Conservation (phyloP, 768 basidiomycete genomes). For the Leucocoprinus leucothites region DNA sequence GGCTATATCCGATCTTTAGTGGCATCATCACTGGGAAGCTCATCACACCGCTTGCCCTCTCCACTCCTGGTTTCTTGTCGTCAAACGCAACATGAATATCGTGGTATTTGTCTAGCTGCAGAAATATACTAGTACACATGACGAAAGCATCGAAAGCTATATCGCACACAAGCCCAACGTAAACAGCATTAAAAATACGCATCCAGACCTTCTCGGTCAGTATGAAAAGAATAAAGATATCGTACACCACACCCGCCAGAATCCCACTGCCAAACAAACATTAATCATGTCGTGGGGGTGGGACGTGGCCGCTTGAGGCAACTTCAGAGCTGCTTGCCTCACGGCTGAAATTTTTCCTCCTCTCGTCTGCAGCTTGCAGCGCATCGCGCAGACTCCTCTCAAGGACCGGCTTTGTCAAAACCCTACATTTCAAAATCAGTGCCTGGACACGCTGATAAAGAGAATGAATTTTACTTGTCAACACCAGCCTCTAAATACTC, state of each 20-base stretch:
- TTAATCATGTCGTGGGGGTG: slow-evolving; percentile 1
- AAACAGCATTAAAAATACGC: not conserved
- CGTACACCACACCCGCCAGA: slow-evolving; percentile 6
- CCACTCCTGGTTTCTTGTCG: not conserved
- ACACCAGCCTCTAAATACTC: slow-evolving; percentile 76
- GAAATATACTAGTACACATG: not conserved
- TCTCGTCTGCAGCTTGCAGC: slow-evolving; percentile 41
- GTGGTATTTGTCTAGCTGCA: not conserved
- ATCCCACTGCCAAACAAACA: not conserved
- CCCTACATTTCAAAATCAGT: slow-evolving; percentile 33
- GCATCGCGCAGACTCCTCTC: slow-evolving; percentile 51
- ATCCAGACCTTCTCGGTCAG: not conserved
- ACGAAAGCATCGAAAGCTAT: slow-evolving; percentile 1
- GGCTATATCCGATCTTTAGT: slow-evolving; percentile 33
- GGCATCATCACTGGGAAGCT: slow-evolving; percentile 4
- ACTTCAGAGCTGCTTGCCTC: slow-evolving; percentile 12
- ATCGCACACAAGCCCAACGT: not conserved
- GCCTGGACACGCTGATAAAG: slow-evolving; percentile 4
- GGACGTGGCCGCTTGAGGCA: not conserved
- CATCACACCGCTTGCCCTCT: slow-evolving; percentile 4
- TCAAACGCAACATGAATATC: not conserved
- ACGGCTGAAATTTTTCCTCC: slow-evolving; percentile 32
- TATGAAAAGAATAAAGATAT: slow-evolving; percentile 6
- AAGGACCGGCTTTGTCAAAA: slow-evolving; percentile 78
- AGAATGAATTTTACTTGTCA: slow-evolving; percentile 51